Evolutionary conservation across 83 land plant genomes (phyloP).

Genomic region (Thuja plicata): DNA sequence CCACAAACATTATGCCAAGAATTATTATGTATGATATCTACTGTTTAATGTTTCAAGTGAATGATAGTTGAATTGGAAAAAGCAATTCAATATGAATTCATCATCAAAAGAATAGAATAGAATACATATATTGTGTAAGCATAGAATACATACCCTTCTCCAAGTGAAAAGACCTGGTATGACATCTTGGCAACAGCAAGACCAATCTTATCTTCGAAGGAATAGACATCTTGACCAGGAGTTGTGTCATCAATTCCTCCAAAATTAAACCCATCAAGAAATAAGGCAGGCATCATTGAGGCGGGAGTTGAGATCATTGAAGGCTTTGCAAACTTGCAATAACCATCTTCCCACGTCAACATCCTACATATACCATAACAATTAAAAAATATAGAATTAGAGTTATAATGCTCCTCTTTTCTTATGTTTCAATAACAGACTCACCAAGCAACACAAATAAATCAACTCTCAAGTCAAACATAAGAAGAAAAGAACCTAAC

Average conservation of each 20-base stretch:
- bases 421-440: conserved; percentile 1
- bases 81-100: background rate
- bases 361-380: conserved; percentile 5
- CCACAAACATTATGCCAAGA: background rate
- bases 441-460: background rate
- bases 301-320: background rate
- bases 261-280: background rate
- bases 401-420: background rate
- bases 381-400: background rate
- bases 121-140: too few species aligned
- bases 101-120: background rate
- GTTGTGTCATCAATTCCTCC: background rate
- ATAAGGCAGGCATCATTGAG: background rate
- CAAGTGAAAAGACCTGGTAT: conserved; percentile 20
- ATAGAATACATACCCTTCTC: conserved; percentile 17
- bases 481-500: background rate
- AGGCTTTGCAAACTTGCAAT: conserved; percentile 6
- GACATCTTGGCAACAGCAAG: conserved; percentile 22
- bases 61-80: background rate
- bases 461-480: background rate
- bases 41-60: background rate
- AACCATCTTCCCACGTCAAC: conserved; percentile 10
- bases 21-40: background rate
- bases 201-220: conserved; percentile 13
- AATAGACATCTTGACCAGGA: background rate